phyloP scores from a whole-genome alignment of 768 basidiomycete species.

The Leccinum disarticulatum region DNA sequence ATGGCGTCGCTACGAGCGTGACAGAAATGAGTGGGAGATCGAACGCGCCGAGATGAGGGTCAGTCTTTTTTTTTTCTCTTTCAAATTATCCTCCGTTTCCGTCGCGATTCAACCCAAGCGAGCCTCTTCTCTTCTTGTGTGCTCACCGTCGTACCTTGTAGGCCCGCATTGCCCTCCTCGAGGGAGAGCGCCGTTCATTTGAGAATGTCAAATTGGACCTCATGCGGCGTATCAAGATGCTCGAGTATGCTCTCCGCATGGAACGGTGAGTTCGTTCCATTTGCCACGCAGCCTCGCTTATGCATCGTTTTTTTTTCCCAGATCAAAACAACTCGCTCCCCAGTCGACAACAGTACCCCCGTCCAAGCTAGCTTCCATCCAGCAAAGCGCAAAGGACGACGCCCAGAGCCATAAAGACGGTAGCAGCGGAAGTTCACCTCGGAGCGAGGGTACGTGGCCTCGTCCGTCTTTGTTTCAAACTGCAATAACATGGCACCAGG shows the following conservation, averaged over 20 bases:
- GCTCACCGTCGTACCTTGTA: conserved; percentile 34
- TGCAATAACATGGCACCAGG: conserved; percentile 41
- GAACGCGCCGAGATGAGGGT: conserved; percentile 99
- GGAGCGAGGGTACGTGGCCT: conserved; percentile 67
- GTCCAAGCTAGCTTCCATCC: conserved; percentile 63
- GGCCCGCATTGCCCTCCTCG: conserved; percentile 96
- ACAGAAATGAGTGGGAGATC: conserved; percentile 99
- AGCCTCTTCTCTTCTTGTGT: not conserved
- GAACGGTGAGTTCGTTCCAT: conserved; percentile 67
- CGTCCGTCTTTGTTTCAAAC: conserved; percentile 4
- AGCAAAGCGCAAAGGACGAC: conserved; percentile 70
- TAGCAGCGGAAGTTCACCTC: conserved; percentile 79
- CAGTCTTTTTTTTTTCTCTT: conserved; percentile 35
- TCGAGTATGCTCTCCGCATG: conserved; percentile 94
- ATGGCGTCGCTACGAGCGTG: conserved; percentile 96
- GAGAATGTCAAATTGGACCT: conserved; percentile 97
- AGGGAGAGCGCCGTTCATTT: conserved; percentile 94
- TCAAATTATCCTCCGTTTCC: not conserved
- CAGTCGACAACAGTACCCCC: conserved; percentile 60
- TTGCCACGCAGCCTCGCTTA: conserved; percentile 6
- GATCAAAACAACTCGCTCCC: conserved; percentile 73
- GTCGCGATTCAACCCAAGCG: not conserved
- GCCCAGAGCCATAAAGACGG: conserved; percentile 71
- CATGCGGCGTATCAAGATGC: conserved; percentile 97
- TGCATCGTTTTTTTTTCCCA: conserved; percentile 34